Conservation (phyloP, 2,329 filamentous ascomycete genomes). For the Penicillium sp. region DNA sequence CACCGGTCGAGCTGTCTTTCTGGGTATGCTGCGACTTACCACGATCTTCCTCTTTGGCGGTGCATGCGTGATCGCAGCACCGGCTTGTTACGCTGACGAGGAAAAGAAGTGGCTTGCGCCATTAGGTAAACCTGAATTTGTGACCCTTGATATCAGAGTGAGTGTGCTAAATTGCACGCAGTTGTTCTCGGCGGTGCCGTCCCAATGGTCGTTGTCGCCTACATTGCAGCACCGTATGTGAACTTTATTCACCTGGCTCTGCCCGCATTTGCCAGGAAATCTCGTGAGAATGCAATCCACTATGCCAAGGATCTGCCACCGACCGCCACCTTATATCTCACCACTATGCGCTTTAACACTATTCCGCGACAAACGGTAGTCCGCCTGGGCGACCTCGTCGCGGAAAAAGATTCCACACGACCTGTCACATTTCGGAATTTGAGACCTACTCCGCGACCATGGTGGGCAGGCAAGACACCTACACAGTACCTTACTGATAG, state of each 20-base stretch:
- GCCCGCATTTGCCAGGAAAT: slow-evolving; percentile 63
- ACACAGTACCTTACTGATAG: slow-evolving; percentile 41
- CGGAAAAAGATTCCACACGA: slow-evolving; percentile 34
- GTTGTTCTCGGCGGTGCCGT: slow-evolving; percentile 60
- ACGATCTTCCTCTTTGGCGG: slow-evolving; percentile 68
- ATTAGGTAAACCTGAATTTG: slow-evolving; percentile 33
- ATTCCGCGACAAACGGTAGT: slow-evolving; percentile 44
- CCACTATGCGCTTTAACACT: slow-evolving; percentile 47
- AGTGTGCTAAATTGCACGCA: slow-evolving; percentile 29
- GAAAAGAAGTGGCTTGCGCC: slow-evolving; percentile 44
- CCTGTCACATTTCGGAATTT: slow-evolving; percentile 44
- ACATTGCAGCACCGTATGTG: slow-evolving; percentile 68
- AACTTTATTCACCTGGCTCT: slow-evolving; percentile 68
- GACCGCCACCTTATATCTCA: slow-evolving; percentile 44
- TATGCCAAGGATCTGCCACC: slow-evolving; percentile 46
- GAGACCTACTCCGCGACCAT: slow-evolving; percentile 34
- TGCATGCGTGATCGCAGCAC: slow-evolving; percentile 63
- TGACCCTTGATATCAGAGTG: background rate
- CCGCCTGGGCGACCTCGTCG: slow-evolving; percentile 41
- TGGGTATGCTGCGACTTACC: slow-evolving; percentile 69
- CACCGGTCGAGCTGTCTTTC: slow-evolving; percentile 62
- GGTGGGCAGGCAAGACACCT: slow-evolving; percentile 38
- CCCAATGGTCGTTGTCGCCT: slow-evolving; percentile 64
- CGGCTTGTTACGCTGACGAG: slow-evolving; percentile 52
- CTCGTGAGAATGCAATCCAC: slow-evolving; percentile 47